Conservation (phyloP, 495 filamentous ascomycete species). For the Penicillium odoratum region DNA sequence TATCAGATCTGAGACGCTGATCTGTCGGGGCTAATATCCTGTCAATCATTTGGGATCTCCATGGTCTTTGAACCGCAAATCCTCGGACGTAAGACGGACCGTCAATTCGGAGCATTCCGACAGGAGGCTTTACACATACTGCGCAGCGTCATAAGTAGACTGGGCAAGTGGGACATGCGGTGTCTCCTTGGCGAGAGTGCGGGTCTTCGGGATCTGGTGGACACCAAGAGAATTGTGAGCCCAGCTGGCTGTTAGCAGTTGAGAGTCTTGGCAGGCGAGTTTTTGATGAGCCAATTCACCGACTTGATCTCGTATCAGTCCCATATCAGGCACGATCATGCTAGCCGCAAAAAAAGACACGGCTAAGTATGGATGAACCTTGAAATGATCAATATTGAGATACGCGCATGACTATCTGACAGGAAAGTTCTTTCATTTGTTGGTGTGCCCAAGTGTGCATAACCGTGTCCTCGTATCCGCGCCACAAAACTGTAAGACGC, state of each 20-base stretch:
- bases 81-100: constrained; percentile 18
- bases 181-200: constrained; percentile 12
- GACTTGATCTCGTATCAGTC: not conserved
- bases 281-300: not conserved
- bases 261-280: not conserved
- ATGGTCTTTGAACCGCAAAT: not conserved
- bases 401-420: not conserved
- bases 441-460: not conserved
- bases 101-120: constrained; percentile 22
- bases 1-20: constrained; percentile 24
- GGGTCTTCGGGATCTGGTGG: constrained; percentile 5
- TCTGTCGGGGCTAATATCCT: constrained; percentile 14
- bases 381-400: not conserved
- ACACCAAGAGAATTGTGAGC: not conserved
- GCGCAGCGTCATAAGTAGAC: constrained; percentile 15
- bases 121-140: constrained; percentile 9
- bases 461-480: not conserved
- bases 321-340: not conserved
- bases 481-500: not conserved
- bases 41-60: constrained; percentile 10
- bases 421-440: constrained; percentile 1
- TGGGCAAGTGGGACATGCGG: constrained; percentile 1
- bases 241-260: not conserved
- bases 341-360: not conserved
- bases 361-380: not conserved